Base-by-base conservation (phyloP, 2,329 filamentous ascomycete genomes). In the Hypoxylon sp. region DNA sequence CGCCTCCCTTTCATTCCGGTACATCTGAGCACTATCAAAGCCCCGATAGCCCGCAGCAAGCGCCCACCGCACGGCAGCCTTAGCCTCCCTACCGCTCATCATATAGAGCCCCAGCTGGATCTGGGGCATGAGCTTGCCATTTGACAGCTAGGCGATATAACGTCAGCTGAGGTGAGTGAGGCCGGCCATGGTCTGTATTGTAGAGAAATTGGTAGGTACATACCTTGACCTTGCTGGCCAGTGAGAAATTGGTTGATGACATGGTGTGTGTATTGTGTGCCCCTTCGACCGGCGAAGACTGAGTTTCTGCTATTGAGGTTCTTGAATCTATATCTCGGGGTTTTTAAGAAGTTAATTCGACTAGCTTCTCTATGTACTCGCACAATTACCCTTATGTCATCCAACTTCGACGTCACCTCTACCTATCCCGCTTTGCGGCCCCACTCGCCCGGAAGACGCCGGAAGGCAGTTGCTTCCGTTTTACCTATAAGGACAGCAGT, bases 21-120 rank as follows among this genome's bases (percentile, higher is more conserved):
- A 86, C 82, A 84, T 83, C 67, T 87, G 84, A 1, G 84, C 84
- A 16, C 79, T 80, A 75, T 87, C 84, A 57, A 87, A 80, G 12
- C 79, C 84, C 8, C 80, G 81, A 72, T 86, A 85, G 14, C 83
- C 81, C 64, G 81, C 82, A 54, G 82, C 79, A 1, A 91, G 80
- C 8, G 84, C 89, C 77, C 80, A 85, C 46, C 79, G 79, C 1
- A 92, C 87, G 1, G 89, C 83, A 24, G 81, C 76, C 8, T 79
- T 81, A 16, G 87, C 88, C 73, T 92, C 88, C 24, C 76, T 76
- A 1, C 89, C 87, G 2, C 84, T 86, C 77, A 91, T 91, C 79
- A 90, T 83, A 78, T 93, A 93, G 9, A 93, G 86, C 3, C 91
- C 91, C 1, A 93, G 84, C 69, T 93, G 91, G 70, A 93, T 87